Evolutionary conservation across 2,329 filamentous ascomycete species (phyloP).

Genomic region (Aspergillus pseudoterreus): DNA sequence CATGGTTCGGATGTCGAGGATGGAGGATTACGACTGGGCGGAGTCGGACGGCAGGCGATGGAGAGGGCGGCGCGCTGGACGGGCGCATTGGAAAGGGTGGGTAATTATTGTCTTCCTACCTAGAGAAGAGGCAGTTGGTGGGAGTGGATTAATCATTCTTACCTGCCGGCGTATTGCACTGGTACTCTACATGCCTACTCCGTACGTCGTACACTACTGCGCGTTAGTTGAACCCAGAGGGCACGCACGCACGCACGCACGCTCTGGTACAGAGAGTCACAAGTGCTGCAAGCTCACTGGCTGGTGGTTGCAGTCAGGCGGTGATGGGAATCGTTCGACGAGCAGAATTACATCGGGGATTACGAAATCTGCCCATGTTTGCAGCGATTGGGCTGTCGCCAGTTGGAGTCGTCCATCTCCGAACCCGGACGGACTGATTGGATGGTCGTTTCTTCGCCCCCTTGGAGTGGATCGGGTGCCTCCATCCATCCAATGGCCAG

Average conservation of each 20-base stretch:
- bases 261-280: no score
- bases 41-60: constrained; percentile 4
- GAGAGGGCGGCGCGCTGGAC: neutral
- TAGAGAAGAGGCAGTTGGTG: neutral
- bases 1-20: constrained; percentile 5
- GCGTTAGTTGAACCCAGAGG: no score
- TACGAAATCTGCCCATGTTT: neutral
- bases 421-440: neutral
- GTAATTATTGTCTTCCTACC: neutral
- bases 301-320: no score
- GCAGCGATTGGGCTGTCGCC: constrained; percentile 2
- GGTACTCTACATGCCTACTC: no score
- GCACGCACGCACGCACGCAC: no score
- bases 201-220: no score
- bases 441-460: constrained; percentile 2
- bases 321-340: no score
- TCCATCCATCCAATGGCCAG: neutral
- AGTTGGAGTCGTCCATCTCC: constrained; percentile 2
- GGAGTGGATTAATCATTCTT: neutral
- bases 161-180: neutral
- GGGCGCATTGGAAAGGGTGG: neutral
- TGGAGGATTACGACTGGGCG: constrained; percentile 8
- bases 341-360: no score
- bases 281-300: no score
- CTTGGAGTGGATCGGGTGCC: neutral